These are phyloP conservation scores for Debaryomyces coudertii DNA, from an alignment of 1,139 yeast species.

Conservation along the genomic window DNA sequence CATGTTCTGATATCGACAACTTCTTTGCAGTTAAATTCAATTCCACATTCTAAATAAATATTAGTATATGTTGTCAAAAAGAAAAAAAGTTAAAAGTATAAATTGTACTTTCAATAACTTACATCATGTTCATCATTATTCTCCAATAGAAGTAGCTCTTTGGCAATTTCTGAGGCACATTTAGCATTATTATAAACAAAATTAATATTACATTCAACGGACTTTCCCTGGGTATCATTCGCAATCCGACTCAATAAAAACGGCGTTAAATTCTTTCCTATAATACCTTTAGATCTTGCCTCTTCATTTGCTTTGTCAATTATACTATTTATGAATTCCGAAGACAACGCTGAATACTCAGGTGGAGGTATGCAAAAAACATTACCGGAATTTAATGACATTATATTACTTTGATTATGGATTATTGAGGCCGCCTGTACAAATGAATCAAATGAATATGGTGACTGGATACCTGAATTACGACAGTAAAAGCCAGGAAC, in stretches of 20 bases:
- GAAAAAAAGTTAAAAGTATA: neutral
- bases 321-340: slow-evolving; percentile 53
- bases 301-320: slow-evolving; percentile 61
- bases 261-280: slow-evolving; percentile 82
- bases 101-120: slow-evolving; percentile 14
- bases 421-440: slow-evolving; percentile 66
- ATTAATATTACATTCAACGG: slow-evolving; percentile 70
- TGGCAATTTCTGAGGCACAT: slow-evolving; percentile 70
- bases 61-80: slow-evolving; percentile 15
- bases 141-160: slow-evolving; percentile 47
- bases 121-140: slow-evolving; percentile 19
- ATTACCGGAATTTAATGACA: slow-evolving; percentile 66
- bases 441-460: slow-evolving; percentile 59
- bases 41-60: neutral
- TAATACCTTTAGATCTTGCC: slow-evolving; percentile 56
- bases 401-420: slow-evolving; percentile 49
- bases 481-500: slow-evolving; percentile 87
- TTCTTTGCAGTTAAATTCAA: neutral
- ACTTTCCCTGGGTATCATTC: slow-evolving; percentile 64
- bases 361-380: slow-evolving; percentile 89
- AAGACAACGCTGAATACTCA: slow-evolving; percentile 57
- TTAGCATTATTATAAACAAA: slow-evolving; percentile 79
- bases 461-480: slow-evolving; percentile 74
- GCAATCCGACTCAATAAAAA: slow-evolving; percentile 70
- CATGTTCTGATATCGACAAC: neutral